Conservation (phyloP, 371 early-diverging fungal genomes). For the Paraphysoderma sedebokerense region DNA sequence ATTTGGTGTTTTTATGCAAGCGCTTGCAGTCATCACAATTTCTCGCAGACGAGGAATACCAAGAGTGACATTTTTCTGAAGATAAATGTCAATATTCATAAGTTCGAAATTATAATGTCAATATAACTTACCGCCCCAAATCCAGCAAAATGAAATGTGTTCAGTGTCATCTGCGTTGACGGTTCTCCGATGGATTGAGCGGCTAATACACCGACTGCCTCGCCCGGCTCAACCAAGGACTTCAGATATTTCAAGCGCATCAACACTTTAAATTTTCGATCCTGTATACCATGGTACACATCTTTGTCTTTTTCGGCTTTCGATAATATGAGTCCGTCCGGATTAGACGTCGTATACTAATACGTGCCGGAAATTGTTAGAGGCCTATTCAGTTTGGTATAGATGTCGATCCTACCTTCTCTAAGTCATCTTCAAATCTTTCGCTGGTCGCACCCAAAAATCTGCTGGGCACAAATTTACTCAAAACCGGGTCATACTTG, state of each 20-base stretch:
- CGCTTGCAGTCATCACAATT: constrained; percentile 98
- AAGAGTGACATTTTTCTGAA: constrained; percentile 95
- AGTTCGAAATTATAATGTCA: background rate
- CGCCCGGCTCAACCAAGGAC: constrained; percentile 93
- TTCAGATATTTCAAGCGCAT: constrained; percentile 89
- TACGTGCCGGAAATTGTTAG: too few species aligned
- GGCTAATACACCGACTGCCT: constrained; percentile 96
- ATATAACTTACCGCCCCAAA: constrained; percentile 70
- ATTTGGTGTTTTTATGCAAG: constrained; percentile 82
- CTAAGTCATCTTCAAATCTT: constrained; percentile 48
- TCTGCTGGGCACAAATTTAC: constrained; percentile 59
- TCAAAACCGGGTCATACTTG: constrained; percentile 61
- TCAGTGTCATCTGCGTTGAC: constrained; percentile 99
- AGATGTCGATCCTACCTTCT: constrained; percentile 38
- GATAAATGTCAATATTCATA: background rate
- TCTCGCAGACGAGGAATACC: constrained; percentile 99
- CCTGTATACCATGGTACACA: too few species aligned
- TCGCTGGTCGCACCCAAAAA: constrained; percentile 85
- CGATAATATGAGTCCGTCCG: constrained; percentile 34
- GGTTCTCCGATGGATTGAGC: constrained; percentile 99
- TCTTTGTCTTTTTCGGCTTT: too few species aligned
- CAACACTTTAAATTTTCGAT: constrained; percentile 64
- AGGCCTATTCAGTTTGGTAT: too few species aligned
- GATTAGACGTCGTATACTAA: constrained; percentile 52
- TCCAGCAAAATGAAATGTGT: constrained; percentile 99